Evolutionary conservation across 2,329 filamentous ascomycete species (phyloP).

Genomic region (Thermoascus crustaceus): DNA sequence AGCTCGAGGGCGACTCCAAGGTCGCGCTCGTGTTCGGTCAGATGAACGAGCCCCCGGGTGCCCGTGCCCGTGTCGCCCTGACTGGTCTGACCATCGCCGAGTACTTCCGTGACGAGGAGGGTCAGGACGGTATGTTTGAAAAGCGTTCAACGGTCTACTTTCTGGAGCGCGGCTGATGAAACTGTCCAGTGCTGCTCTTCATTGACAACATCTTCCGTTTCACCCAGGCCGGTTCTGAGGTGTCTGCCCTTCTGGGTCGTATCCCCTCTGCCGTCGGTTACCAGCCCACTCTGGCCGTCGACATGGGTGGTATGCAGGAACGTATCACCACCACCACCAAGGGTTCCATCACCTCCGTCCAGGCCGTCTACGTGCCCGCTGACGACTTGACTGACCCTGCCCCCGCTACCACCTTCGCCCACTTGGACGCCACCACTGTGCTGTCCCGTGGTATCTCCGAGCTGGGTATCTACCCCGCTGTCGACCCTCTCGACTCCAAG

Average conservation of each 20-base stretch:
- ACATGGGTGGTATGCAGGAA: constrained; percentile 99
- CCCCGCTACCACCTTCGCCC: constrained; percentile 97
- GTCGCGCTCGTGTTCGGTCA: constrained; percentile 99
- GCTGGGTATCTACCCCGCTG: constrained; percentile 99
- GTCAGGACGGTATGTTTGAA: constrained; percentile 67
- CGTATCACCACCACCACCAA: constrained; percentile 99
- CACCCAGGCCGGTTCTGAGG: constrained; percentile 99
- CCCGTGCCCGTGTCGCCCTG: constrained; percentile 98
- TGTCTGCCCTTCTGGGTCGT: constrained; percentile 98
- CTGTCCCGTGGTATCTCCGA: constrained; percentile 99
- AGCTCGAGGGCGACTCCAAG: constrained; percentile 99
- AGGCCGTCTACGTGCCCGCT: constrained; percentile 99
- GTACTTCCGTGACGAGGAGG: constrained; percentile 72
- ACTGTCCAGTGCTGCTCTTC: constrained; percentile 74
- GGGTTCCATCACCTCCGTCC: constrained; percentile 99
- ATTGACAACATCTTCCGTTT: constrained; percentile 99
- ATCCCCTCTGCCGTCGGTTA: constrained; percentile 99
- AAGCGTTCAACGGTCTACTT: constrained; percentile 17
- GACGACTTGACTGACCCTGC: constrained; percentile 99
- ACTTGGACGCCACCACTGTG: constrained; percentile 99
- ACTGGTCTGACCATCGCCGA: constrained; percentile 66
- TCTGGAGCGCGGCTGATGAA: constrained; percentile 11
- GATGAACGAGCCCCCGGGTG: constrained; percentile 99
- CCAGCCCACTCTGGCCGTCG: constrained; percentile 95
- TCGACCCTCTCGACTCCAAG: constrained; percentile 99